Evolutionary conservation across 805 yeast species (phyloP).

Genomic region (Teunomyces tritomae): DNA sequence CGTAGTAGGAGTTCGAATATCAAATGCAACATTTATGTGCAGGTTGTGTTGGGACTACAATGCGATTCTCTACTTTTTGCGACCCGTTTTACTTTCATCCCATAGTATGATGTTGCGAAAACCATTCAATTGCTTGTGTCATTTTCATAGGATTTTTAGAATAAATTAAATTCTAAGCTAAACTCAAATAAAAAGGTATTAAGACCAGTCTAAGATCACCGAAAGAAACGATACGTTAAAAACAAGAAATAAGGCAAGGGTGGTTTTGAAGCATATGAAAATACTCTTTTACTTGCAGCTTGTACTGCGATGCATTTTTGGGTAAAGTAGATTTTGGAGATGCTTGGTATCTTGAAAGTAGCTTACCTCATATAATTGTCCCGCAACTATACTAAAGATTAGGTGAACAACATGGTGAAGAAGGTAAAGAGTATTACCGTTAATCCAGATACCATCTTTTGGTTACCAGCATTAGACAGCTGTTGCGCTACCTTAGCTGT

Average conservation of each 20-base stretch:
- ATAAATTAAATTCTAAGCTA: neutral
- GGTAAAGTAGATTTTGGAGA: neutral
- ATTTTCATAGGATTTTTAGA: neutral
- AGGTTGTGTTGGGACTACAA: neutral
- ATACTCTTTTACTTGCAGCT: conserved; percentile 2
- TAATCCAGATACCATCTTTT: conserved; percentile 5
- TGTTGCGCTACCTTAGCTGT: neutral
- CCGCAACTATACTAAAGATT: conserved; percentile 13
- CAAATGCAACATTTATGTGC: neutral
- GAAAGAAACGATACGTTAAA: conserved; percentile 2
- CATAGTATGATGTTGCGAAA: too few species aligned
- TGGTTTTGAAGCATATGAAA: neutral
- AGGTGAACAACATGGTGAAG: conserved; percentile 14
- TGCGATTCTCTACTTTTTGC: too few species aligned
- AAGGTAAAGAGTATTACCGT: conserved; percentile 9
- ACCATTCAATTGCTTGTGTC: too few species aligned
- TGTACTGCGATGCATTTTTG: conserved; percentile 2
- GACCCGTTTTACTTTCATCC: too few species aligned
- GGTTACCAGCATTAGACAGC: conserved; percentile 10
- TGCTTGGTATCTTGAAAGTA: neutral
- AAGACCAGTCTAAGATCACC: conserved; percentile 2
- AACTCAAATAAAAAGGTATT: neutral
- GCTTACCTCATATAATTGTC: conserved; percentile 10
- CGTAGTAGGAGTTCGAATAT: neutral
- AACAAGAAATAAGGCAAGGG: conserved; percentile 1